Percentiles rank a stretch among this genome's conserved stretches.
Conservation (phyloP, 768 basidiomycete species). For the Leccinum longicurvipes region DNA sequence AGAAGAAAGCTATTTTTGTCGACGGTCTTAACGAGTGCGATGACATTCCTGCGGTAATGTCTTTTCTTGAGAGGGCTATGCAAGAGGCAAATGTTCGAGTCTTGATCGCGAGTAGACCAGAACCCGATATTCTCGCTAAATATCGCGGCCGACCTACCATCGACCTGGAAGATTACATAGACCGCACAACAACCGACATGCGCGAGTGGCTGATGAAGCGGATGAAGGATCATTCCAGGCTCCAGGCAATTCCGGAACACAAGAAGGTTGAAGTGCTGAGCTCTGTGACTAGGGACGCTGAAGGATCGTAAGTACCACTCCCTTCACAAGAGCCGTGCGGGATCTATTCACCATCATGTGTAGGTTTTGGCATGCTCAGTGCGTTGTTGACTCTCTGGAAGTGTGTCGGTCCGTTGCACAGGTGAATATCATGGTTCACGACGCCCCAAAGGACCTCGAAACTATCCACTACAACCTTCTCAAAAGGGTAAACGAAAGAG, state of each 20-base stretch:
- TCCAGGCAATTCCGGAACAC: conserved; percentile 20
- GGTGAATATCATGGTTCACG: conserved; percentile 18
- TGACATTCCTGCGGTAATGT: conserved; percentile 15
- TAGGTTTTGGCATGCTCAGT: conserved; percentile 30
- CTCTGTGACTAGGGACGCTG: conserved; percentile 1
- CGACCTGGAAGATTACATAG: conserved; percentile 22
- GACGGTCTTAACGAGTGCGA: conserved; percentile 29
- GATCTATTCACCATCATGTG: background rate
- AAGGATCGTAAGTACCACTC: conserved; percentile 21
- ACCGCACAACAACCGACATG: conserved; percentile 19
- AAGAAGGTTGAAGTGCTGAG: conserved; percentile 23
- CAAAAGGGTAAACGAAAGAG: conserved; percentile 19
- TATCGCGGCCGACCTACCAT: conserved; percentile 20
- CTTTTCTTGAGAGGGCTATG: conserved; percentile 23
- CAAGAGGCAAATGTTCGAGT: conserved; percentile 23
- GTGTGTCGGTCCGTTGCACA: conserved; percentile 24
- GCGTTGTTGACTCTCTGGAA: conserved; percentile 25
- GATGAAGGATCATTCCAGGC: conserved; percentile 23
- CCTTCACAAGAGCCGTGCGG: background rate
- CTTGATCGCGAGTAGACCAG: conserved; percentile 23
- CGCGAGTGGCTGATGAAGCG: conserved; percentile 24
- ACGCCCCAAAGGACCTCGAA: conserved; percentile 20
- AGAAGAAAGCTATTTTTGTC: conserved; percentile 21
- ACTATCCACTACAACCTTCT: conserved; percentile 21
- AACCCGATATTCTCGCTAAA: conserved; percentile 14